Evolutionary conservation across 2,329 filamentous ascomycete genomes (phyloP), one percentile per base, ranked within the genome.

Genomic region (Talaromyces pinophilus): DNA sequence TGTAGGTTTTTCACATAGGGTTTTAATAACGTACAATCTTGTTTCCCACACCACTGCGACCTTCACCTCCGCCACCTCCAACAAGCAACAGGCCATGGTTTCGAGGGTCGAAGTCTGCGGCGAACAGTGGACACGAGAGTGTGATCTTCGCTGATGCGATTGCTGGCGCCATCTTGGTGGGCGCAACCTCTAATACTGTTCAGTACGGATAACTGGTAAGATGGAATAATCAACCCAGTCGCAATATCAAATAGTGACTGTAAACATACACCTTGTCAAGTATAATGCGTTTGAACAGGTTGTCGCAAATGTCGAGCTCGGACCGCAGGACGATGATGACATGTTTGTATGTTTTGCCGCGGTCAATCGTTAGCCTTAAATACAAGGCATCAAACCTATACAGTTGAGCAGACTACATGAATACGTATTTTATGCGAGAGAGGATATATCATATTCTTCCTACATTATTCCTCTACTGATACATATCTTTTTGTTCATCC

Each of bases 51-150:
- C 92, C 93, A 71, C 87, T 92, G 70, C 88, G 87, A 59, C 91
- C 88, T 70, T 92, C 88, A 61, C 94, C 94, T 70, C 94, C 94
- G 68, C 94, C 94, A 62, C 94, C 94, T 67, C 90, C 92, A 44
- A 97, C 91, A 8, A 97, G 82, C 28, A 97, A 83, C 69, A 89
- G 88, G 69, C 86, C 86, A 67, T 89, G 85, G 81, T 96, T 88
- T 73, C 90, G 86, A 62, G 90, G 92, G 75, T 96, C 92, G 78
- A 96, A 97, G 75, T 93, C 93, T 76, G 92, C 91, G 65, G 90
- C 88, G 78, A 93, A 97, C 67, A 96, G 86, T 59, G 93, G 93
- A 78, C 94, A 97, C 66, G 88, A 87, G 70, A 96, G 86, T 65
- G 87, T 87, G 71, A 88, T 82, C 77, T 88, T 90, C 68, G 90